Conservation (phyloP, 1,284 basidiomycete species). For the Leccinum subrobustum region DNA sequence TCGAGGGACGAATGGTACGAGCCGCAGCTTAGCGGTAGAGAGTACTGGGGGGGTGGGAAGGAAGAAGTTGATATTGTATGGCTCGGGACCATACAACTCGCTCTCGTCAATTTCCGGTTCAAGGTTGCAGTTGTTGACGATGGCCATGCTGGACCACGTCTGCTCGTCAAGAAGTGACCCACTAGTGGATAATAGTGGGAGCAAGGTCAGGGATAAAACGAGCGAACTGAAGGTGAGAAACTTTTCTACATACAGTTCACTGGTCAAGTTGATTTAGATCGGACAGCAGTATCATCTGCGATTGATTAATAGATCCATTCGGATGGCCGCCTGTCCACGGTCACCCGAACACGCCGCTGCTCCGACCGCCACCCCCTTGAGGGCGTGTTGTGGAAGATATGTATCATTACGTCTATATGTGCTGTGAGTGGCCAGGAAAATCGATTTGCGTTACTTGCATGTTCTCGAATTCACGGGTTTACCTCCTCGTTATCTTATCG, state of each 20-base stretch:
- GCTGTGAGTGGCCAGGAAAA: not conserved
- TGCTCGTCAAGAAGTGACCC: not conserved
- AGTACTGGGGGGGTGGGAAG: slow-evolving; percentile 8
- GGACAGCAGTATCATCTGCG: not conserved
- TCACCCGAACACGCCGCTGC: not conserved
- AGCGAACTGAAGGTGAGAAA: not conserved
- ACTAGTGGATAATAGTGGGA: not conserved
- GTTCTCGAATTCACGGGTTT: too few relatives aligned
- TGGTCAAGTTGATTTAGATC: not conserved
- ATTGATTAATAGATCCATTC: not conserved
- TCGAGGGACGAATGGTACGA: slow-evolving; percentile 26
- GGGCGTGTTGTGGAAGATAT: not conserved
- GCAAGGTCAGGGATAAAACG: not conserved
- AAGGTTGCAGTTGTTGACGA: slow-evolving; percentile 13
- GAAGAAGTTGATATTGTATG: slow-evolving; percentile 21
- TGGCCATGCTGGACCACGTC: slow-evolving; percentile 2
- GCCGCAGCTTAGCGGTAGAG: slow-evolving; percentile 17
- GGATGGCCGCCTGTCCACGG: not conserved
- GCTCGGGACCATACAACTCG: slow-evolving; percentile 17
- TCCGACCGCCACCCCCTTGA: not conserved
- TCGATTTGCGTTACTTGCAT: too few relatives aligned
- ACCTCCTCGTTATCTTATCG: too few relatives aligned
- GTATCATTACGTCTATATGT: not conserved
- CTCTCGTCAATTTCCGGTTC: slow-evolving; percentile 4
- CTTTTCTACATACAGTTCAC: not conserved